Conservation (phyloP, 1,139 yeast genomes). For the Hyphopichia burtonii region DNA sequence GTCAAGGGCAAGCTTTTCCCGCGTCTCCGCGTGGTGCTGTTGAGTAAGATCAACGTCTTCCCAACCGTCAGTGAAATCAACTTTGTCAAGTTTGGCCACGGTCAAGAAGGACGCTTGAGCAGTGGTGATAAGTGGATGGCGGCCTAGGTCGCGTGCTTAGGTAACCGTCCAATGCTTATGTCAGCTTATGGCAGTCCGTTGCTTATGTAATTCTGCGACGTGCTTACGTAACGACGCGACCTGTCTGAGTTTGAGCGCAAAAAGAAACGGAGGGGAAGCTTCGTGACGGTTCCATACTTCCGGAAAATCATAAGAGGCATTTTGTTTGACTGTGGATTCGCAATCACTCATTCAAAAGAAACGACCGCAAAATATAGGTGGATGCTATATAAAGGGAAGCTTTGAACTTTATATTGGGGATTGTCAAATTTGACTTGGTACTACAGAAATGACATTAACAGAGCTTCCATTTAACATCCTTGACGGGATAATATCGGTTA, state of each 20-base stretch:
- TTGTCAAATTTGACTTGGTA: no score
- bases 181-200: not conserved
- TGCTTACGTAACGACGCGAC: no score
- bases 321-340: no score
- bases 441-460: constrained; percentile 1
- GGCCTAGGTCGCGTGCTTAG: not conserved
- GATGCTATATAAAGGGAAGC: no score
- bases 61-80: constrained; percentile 44
- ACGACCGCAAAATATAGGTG: no score
- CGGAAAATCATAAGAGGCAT: no score
- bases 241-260: no score
- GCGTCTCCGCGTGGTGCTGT: constrained; percentile 39
- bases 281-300: no score
- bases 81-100: constrained; percentile 22
- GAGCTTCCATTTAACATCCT: constrained; percentile 8
- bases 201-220: no score
- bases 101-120: constrained; percentile 11
- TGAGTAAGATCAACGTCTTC: constrained; percentile 52
- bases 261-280: no score
- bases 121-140: constrained; percentile 15
- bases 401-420: no score
- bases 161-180: not conserved
- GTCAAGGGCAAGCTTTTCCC: constrained; percentile 54
- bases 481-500: constrained; percentile 7
- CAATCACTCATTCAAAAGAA: no score